Evolutionary conservation across 345 rosid species (phyloP).

Genomic region (Eucalyptus urophylla): DNA sequence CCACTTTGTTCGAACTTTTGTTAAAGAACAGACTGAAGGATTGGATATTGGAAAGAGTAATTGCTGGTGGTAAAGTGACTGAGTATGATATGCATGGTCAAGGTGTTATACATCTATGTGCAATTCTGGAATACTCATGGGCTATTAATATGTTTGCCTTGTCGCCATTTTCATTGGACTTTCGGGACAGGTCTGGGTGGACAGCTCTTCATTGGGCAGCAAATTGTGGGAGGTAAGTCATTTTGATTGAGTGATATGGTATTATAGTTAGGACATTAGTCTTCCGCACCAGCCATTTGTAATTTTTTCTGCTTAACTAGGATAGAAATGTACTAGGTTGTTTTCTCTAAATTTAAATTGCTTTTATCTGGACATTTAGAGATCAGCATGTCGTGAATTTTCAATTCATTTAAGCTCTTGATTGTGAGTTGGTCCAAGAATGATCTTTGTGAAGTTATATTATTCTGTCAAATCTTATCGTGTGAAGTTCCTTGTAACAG

Average conservation of each 20-base stretch:
- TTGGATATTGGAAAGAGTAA: conserved; percentile 82
- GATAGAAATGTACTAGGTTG: neutral
- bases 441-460: neutral
- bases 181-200: conserved; percentile 91
- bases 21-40: conserved; percentile 68
- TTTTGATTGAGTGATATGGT: neutral
- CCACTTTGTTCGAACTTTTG: conserved; percentile 48
- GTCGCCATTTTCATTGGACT: conserved; percentile 70
- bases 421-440: neutral
- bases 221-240: conserved; percentile 55
- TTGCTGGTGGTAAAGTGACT: conserved; percentile 39
- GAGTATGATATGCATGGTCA: conserved; percentile 69
- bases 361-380: neutral
- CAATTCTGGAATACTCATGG: conserved; percentile 87
- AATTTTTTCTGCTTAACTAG: neutral
- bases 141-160: conserved; percentile 57
- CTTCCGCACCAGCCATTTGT: neutral
- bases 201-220: conserved; percentile 99
- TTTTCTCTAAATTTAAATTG: neutral
- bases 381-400: neutral
- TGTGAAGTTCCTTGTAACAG: conserved; percentile 24
- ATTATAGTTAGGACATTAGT: neutral
- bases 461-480: neutral
- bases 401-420: neutral
- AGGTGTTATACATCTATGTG: conserved; percentile 87